These are phyloP conservation scores for Ceratocystis albifundus DNA, from an alignment of 2,329 filamentous ascomycete species.

Conservation along the genomic window DNA sequence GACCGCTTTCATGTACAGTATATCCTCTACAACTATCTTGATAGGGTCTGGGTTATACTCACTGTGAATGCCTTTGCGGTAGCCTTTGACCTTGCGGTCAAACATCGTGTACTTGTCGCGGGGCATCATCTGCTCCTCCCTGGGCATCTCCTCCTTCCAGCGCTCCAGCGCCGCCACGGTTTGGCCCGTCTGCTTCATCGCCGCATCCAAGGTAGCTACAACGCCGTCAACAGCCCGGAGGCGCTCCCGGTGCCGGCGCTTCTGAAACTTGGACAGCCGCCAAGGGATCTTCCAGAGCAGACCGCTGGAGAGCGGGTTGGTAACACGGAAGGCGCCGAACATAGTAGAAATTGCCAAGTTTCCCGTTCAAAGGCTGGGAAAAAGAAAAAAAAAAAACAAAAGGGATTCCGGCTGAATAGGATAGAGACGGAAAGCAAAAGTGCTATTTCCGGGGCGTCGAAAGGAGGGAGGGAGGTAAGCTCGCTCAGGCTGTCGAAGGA, in stretches of 20 bases:
- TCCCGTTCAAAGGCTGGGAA: not conserved
- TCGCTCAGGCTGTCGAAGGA: not conserved
- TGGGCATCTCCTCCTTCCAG: conserved; percentile 95
- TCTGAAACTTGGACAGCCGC: conserved; percentile 85
- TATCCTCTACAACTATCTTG: not conserved
- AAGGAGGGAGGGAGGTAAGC: not conserved
- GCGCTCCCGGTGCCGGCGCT: conserved; percentile 71
- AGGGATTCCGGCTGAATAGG: not conserved
- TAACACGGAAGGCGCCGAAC: conserved; percentile 75
- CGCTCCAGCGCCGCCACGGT: conserved; percentile 66
- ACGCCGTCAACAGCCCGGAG: conserved; percentile 76
- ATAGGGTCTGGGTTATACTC: conserved; percentile 33
- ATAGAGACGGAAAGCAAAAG: not conserved
- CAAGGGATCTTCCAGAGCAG: conserved; percentile 96
- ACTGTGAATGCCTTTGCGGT: conserved; percentile 97
- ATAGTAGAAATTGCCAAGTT: conserved; percentile 37
- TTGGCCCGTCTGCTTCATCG: conserved; percentile 61
- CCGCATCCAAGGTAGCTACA: conserved; percentile 69
- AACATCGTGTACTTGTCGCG: conserved; percentile 98
- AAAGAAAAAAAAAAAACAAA: too few relatives aligned
- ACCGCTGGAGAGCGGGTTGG: conserved; percentile 63
- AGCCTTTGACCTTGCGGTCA: conserved; percentile 88
- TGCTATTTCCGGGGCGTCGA: conserved; percentile 20
- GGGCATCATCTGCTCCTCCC: conserved; percentile 87
- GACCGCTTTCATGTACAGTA: not conserved